Conservation (phyloP, 2,329 filamentous ascomycete species). For the Fusarium veterinarium region DNA sequence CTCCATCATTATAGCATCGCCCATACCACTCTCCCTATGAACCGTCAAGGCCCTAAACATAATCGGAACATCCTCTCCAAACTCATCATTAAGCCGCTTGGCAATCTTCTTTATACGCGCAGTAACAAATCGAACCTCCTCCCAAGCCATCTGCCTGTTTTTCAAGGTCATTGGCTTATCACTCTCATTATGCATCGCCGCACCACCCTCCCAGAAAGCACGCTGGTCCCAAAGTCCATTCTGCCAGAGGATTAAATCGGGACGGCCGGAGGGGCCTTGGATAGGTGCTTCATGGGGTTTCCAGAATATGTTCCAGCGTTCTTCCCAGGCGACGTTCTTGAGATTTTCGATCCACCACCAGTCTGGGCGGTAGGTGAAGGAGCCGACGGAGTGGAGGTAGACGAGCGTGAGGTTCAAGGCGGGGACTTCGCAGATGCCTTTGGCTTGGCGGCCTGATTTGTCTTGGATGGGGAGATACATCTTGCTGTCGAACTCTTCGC, state of each 20-base stretch:
- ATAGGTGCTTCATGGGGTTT: conserved; percentile 23
- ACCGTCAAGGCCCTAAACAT: conserved; percentile 34
- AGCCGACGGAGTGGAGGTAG: conserved; percentile 30
- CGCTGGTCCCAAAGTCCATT: conserved; percentile 35
- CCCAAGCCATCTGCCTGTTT: conserved; percentile 30
- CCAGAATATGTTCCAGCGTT: conserved; percentile 30
- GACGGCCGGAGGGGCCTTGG: conserved; percentile 21
- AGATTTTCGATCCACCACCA: conserved; percentile 39
- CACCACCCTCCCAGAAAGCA: conserved; percentile 21
- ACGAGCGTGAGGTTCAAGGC: conserved; percentile 22
- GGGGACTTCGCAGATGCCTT: conserved; percentile 14
- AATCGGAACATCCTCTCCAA: conserved; percentile 6
- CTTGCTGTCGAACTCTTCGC: conserved; percentile 21
- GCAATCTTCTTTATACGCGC: conserved; percentile 33
- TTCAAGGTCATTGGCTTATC: conserved; percentile 8
- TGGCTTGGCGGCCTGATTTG: conserved; percentile 4
- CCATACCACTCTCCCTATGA: conserved; percentile 26
- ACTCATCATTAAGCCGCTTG: conserved; percentile 14
- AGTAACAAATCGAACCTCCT: conserved; percentile 30
- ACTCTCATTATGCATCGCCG: not conserved
- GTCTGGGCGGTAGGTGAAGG: conserved; percentile 30
- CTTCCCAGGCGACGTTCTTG: conserved; percentile 29
- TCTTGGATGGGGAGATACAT: conserved; percentile 23
- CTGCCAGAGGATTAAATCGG: conserved; percentile 34
- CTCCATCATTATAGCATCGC: conserved; percentile 34